phyloP scores from a whole-genome alignment of 805 yeast species.

The Wickerhamiella cacticola region DNA sequence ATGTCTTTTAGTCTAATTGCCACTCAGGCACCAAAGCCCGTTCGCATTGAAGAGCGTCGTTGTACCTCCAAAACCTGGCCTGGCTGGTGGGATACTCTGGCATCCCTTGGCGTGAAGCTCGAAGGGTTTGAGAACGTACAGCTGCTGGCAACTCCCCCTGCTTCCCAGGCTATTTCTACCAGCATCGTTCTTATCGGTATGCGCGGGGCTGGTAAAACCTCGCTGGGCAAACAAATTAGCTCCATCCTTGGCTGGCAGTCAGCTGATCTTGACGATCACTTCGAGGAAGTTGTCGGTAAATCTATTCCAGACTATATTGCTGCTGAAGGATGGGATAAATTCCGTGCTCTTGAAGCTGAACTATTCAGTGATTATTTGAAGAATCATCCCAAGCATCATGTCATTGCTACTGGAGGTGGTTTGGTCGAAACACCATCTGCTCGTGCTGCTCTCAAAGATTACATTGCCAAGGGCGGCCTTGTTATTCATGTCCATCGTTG shows the following conservation, averaged over 20 bases:
- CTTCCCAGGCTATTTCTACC: slow-evolving; percentile 23
- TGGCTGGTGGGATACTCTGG: slow-evolving; percentile 97
- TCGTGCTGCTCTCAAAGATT: slow-evolving; percentile 48
- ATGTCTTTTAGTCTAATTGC: slow-evolving; percentile 91
- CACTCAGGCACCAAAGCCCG: slow-evolving; percentile 51
- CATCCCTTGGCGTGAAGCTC: slow-evolving; percentile 48
- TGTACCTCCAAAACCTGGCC: slow-evolving; percentile 99
- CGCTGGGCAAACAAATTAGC: slow-evolving; percentile 72
- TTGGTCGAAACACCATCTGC: slow-evolving; percentile 68
- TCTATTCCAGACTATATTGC: slow-evolving; percentile 38
- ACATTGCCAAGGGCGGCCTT: slow-evolving; percentile 49
- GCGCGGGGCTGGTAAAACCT: slow-evolving; percentile 96
- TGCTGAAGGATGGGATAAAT: slow-evolving; percentile 76
- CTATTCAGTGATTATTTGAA: slow-evolving; percentile 42
- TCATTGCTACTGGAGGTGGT: slow-evolving; percentile 95
- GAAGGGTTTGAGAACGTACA: slow-evolving; percentile 56
- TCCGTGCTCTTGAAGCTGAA: slow-evolving; percentile 55
- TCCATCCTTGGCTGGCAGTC: slow-evolving; percentile 45
- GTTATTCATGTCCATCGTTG: slow-evolving; percentile 88
- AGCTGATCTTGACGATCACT: slow-evolving; percentile 62
- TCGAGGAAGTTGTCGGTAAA: slow-evolving; percentile 43
- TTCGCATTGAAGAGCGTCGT: slow-evolving; percentile 68
- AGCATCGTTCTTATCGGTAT: slow-evolving; percentile 79
- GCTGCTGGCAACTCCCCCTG: slow-evolving; percentile 11
- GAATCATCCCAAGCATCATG: slow-evolving; percentile 39